A percentile compares a stretch with the other conserved stretches of the same genome.
Conservation (phyloP, 2,329 filamentous ascomycete genomes). For the Trichoderma pleuroti region DNA sequence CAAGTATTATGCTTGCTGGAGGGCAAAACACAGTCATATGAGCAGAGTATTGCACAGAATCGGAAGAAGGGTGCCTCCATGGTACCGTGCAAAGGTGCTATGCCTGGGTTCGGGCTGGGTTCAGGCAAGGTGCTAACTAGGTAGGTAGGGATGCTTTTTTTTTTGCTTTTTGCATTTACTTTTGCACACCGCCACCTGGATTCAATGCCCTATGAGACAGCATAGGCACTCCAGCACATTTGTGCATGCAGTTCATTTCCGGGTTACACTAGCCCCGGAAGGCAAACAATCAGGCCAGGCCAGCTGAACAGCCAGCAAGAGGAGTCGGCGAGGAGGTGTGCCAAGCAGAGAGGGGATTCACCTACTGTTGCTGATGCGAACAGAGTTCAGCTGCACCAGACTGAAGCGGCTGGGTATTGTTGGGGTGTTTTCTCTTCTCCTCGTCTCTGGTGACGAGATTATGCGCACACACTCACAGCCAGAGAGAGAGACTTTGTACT, state of each 20-base stretch:
- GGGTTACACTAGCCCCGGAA: not conserved
- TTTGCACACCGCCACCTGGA: not conserved
- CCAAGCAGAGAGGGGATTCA: not conserved
- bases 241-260: not conserved
- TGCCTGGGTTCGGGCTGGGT: not conserved
- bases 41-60: not conserved
- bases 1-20: not conserved
- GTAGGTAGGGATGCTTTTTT: not conserved
- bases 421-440: not conserved
- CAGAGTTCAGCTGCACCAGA: not conserved
- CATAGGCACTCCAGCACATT: not conserved
- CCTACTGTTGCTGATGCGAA: not conserved
- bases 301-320: not conserved
- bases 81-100: not conserved
- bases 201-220: not conserved
- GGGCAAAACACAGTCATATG: not conserved
- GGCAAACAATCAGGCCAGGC: not conserved
- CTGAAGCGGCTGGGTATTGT: not conserved
- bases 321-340: not conserved
- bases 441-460: not conserved
- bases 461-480: not conserved
- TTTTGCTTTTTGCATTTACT: not conserved
- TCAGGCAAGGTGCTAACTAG: not conserved
- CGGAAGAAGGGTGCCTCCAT: not conserved
- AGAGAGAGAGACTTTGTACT: not conserved